Base-by-base conservation (phyloP, 1,139 yeast species). In the Eremothecium coryli region DNA sequence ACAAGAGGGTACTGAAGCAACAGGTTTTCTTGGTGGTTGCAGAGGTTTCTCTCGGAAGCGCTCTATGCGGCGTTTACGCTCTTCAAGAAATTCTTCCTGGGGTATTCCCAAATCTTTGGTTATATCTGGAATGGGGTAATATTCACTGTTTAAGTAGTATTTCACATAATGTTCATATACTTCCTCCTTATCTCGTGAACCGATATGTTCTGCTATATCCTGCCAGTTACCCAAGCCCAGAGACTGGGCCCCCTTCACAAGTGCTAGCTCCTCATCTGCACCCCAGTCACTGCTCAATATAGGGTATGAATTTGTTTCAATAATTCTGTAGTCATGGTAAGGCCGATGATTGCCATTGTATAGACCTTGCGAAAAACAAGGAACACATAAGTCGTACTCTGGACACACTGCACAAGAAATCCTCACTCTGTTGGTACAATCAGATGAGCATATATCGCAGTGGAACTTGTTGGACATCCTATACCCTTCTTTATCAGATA, bases 211-310 rank as follows among this genome's bases (percentile, higher is more conserved):
- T 8, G 95, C 82, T 12, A 90, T 74, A 58, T 90, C 98, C 49
- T 84, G 95, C 98, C 98, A 90, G 57, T 88, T 88, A 4, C 98
- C 99, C 38, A 88, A 64, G 0, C 99, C 98, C 37, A 73, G 71
- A 4, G 84, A 80, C 57, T 88, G 95, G 35, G 94, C 80, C 5
- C 97, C 98, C 56, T 86, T 95, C 14, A 93, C 72, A 41, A 90
- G 65, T 32, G 85, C 64, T 41, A 88, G 56, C 57, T 90, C 99
- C 58, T 90, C 99, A 59, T 90, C 98, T 0, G 98, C 98, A 21
- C 98, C 98, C 99, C 99, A 90, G 33, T 81, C 90, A 38, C 71
- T 73, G 36, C 76, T 82, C 48, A 90, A 80, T 15, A 93, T 82
- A 0, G 99, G 98, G 53, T 85, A 90, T 4, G 95, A 82, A 53